phyloP scores from a whole-genome alignment of 805 yeast species.

The Starmerella khaoyaiensis region DNA sequence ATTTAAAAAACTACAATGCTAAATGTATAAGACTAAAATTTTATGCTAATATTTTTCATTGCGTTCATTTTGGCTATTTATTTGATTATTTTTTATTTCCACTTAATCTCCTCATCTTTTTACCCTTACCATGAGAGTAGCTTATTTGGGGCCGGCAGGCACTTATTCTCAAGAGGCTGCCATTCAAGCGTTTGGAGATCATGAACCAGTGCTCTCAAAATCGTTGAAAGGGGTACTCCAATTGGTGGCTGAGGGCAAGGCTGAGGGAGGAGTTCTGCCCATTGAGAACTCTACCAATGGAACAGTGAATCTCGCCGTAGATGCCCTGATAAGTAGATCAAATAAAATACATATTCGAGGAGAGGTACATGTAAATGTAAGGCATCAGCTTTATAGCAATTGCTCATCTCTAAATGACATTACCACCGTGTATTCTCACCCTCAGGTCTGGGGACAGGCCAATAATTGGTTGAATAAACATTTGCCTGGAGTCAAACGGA shows the following conservation, averaged over 20 bases:
- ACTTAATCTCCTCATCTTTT: too few species aligned
- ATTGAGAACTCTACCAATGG: conserved; percentile 93
- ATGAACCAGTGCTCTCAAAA: conserved; percentile 19
- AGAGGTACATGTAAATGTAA: conserved; percentile 71
- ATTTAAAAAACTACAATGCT: too few species aligned
- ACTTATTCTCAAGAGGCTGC: conserved; percentile 81
- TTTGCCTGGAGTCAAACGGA: conserved; percentile 32
- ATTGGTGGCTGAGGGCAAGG: conserved; percentile 34
- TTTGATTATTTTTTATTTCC: too few species aligned
- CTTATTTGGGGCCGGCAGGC: conserved; percentile 80
- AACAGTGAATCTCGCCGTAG: conserved; percentile 75
- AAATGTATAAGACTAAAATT: too few species aligned
- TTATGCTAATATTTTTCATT: too few species aligned
- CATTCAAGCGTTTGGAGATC: conserved; percentile 10
- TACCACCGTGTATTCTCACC: conserved; percentile 67
- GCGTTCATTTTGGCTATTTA: too few species aligned
- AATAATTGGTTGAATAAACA: conserved; percentile 38
- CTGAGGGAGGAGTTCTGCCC: conserved; percentile 72
- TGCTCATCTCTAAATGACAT: conserved; percentile 33
- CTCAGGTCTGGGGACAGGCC: conserved; percentile 97
- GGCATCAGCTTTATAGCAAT: conserved; percentile 55
- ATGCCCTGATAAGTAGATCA: conserved; percentile 40
- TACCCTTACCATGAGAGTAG: conserved; percentile 25
- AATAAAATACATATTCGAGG: conserved; percentile 44
- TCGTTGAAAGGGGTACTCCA: conserved; percentile 48